Evolutionary conservation across 2,329 filamentous ascomycete species (phyloP).

Genomic region (Alternaria triticimaculans): DNA sequence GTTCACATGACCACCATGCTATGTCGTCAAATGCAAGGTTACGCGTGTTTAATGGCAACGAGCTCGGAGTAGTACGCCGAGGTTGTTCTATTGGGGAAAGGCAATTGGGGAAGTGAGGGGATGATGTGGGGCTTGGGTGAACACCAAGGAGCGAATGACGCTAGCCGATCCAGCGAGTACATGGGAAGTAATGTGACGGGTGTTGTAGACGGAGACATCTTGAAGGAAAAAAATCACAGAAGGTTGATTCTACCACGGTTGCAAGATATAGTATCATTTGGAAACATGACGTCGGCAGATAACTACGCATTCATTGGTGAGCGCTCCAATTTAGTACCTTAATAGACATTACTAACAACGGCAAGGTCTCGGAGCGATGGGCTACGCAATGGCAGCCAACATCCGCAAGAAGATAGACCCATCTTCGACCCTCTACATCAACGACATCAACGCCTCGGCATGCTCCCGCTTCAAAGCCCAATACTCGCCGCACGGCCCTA

Average conservation of each 20-base stretch:
- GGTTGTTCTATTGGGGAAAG: slow-evolving; percentile 22
- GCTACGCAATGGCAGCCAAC: slow-evolving; percentile 43
- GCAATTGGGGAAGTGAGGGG: slow-evolving; percentile 31
- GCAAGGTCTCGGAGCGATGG: slow-evolving; percentile 45
- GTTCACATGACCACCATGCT: neutral
- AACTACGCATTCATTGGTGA: slow-evolving; percentile 42
- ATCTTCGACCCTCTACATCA: slow-evolving; percentile 32
- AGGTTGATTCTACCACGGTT: neutral
- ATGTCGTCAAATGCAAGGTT: neutral
- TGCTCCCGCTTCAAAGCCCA: slow-evolving; percentile 33
- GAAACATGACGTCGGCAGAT: slow-evolving; percentile 35
- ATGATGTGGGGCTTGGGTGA: slow-evolving; percentile 36
- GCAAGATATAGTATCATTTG: neutral
- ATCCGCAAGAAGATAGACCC: slow-evolving; percentile 34
- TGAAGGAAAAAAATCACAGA: neutral
- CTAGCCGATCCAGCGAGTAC: neutral
- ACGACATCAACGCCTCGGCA: slow-evolving; percentile 36
- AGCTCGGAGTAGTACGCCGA: neutral
- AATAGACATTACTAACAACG: neutral
- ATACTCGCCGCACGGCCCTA: slow-evolving; percentile 25
- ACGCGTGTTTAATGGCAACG: neutral
- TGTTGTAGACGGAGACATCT: neutral
- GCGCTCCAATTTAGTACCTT: neutral
- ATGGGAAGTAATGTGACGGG: neutral
- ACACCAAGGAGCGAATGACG: neutral